Evolutionary conservation across 2,329 filamentous ascomycete species (phyloP), one percentile per base, ranked within the genome.

Genomic region (Penicillium sp.): DNA sequence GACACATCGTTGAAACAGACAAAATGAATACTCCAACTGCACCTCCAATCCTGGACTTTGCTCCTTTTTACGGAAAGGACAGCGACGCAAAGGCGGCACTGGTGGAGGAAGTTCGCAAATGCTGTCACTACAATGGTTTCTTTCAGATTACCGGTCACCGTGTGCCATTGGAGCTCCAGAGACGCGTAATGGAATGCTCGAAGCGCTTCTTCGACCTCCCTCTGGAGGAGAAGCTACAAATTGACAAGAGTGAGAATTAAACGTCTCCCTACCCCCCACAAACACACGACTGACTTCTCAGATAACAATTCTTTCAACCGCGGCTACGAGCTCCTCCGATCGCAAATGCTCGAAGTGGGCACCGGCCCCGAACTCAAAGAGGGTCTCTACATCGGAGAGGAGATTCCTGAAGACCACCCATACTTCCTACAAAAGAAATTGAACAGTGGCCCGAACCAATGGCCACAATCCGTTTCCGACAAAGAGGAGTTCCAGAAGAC

Each of bases 141-240:
- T 78, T 78, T 60, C 75, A 78, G 49, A 75, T 78, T 53, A 71
- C 68, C 2, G 71, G 71, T 23, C 75, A 78, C 46, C 61, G 67
- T 1, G 68, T 78, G 5, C 69, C 75, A 1, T 36, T 67, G 7
- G 62, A 69, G 2, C 54, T 78, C 2, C 74, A 77, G 46, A 58
- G 68, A 2, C 60, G 61, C 6, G 68, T 76, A 9, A 69, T 78
- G 64, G 29, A 60, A 7, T 71, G 68, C 55, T 69, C 70, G 15
- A 73, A 72, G 46, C 64, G 67, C 9, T 76, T 78, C 55, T 78
- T 78, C 42, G 58, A 68, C 9, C 57, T 77, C 2, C 60, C 68
- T 0, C 56, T 73, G 10, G 74, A 75, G 15, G 72, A 76, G 47
- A 79, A 79, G 55, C 63, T 71, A 39, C 65, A 61, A 45, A 54